Percentiles rank a stretch among this genome's conserved stretches.
Conservation (phyloP, 1,139 yeast genomes). For the Zygoascus hellenicus region DNA sequence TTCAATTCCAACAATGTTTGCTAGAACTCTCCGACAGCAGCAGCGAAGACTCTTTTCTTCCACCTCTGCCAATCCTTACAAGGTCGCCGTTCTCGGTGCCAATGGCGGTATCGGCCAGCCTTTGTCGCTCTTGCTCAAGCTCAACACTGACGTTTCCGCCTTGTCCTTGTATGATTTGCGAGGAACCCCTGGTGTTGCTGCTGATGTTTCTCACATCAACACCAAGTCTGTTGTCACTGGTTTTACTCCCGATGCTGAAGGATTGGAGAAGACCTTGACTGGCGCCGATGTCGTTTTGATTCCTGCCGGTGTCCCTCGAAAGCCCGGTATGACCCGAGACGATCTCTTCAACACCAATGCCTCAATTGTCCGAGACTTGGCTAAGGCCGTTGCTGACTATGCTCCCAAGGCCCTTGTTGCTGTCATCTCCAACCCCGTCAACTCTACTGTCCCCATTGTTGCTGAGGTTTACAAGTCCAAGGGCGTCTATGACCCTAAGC, state of each 20-base stretch:
- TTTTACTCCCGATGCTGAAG: conserved; percentile 80
- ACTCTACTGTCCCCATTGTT: conserved; percentile 97
- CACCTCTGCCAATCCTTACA: conserved; percentile 23
- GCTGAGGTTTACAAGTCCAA: conserved; percentile 85
- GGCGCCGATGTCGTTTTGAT: conserved; percentile 85
- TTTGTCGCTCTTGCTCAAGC: conserved; percentile 79
- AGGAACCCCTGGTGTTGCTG: conserved; percentile 96
- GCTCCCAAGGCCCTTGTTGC: conserved; percentile 85
- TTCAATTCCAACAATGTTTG: conserved; percentile 17
- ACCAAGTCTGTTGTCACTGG: conserved; percentile 78
- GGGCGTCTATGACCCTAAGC: conserved; percentile 87
- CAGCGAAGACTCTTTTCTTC: conserved; percentile 21
- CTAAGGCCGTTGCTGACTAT: conserved; percentile 78
- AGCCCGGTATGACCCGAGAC: conserved; percentile 97
- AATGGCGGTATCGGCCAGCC: conserved; percentile 99
- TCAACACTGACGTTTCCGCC: conserved; percentile 78
- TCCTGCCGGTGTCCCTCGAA: conserved; percentile 99
- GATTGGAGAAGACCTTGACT: conserved; percentile 67
- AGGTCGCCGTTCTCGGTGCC: conserved; percentile 89
- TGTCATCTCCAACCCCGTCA: conserved; percentile 94
- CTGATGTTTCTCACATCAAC: conserved; percentile 91
- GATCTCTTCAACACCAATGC: conserved; percentile 98
- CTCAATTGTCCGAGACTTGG: conserved; percentile 86
- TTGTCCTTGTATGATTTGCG: conserved; percentile 86
- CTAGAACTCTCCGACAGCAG: conserved; percentile 5